A percentile compares a stretch with the other conserved stretches of the same genome.
phyloP scores from a whole-genome alignment of 2,329 filamentous ascomycete genomes.

The Colletotrichum sp. region DNA sequence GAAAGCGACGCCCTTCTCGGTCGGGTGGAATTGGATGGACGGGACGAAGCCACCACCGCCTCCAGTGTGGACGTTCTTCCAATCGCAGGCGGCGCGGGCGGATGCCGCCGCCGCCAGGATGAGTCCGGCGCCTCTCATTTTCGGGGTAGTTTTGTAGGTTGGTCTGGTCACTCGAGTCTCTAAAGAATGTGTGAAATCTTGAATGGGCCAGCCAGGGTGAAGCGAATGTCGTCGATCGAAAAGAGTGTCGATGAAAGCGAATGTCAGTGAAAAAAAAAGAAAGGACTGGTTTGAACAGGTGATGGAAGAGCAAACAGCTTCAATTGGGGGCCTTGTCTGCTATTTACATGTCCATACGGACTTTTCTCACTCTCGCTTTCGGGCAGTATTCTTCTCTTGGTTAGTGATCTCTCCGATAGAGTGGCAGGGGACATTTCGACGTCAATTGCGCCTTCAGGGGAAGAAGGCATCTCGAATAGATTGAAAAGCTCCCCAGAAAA shows the following conservation, averaged over 20 bases:
- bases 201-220: not conserved
- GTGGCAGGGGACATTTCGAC: not conserved
- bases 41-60: constrained; percentile 63
- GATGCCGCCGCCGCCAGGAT: constrained; percentile 24
- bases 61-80: constrained; percentile 57
- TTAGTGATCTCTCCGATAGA: not conserved
- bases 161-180: not conserved
- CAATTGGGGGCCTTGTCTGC: not conserved
- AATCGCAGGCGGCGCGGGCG: constrained; percentile 39
- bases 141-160: not conserved
- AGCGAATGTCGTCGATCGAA: not conserved
- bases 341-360: not conserved
- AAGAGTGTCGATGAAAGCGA: not conserved
- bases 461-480: not conserved
- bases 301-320: not conserved
- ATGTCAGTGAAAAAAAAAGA: not conserved
- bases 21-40: constrained; percentile 62
- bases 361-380: not conserved
- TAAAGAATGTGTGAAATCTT: not conserved
- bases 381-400: not conserved
- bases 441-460: not conserved
- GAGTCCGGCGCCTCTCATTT: constrained; percentile 15
- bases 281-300: not conserved
- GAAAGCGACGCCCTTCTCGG: constrained; percentile 54
- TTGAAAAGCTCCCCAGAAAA: not conserved